phyloP scores from a whole-genome alignment of 2,329 filamentous ascomycete genomes.

The Alternaria alternata region DNA sequence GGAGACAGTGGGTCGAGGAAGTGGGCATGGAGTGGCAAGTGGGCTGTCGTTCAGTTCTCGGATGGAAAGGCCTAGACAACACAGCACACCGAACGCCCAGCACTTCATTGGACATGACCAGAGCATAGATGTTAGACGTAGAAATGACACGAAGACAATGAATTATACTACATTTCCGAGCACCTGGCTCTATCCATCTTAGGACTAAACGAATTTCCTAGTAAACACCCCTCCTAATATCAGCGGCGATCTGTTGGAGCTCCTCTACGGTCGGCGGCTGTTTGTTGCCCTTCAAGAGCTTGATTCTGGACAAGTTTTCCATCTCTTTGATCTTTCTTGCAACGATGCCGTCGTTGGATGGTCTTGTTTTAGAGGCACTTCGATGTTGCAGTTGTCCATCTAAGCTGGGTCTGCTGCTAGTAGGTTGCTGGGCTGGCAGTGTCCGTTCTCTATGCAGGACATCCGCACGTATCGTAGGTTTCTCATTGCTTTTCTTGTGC shows the following conservation, averaged over 20 bases:
- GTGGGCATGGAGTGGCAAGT: constrained; percentile 97
- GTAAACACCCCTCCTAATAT: constrained; percentile 30
- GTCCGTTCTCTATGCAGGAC: not conserved
- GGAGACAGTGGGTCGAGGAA: constrained; percentile 74
- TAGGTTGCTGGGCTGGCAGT: not conserved
- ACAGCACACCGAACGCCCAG: not conserved
- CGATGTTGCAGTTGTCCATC: not conserved
- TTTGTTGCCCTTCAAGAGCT: constrained; percentile 3
- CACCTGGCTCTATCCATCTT: not conserved
- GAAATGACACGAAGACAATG: not conserved
- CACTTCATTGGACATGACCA: not conserved
- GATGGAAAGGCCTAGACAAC: constrained; percentile 64
- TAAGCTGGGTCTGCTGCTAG: not conserved
- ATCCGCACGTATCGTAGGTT: not conserved
- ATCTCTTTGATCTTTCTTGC: constrained; percentile 9
- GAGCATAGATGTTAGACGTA: not conserved
- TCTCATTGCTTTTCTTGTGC: not conserved
- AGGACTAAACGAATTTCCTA: not conserved
- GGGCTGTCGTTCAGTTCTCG: constrained; percentile 90
- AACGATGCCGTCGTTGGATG: not conserved
- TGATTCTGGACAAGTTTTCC: constrained; percentile 7
- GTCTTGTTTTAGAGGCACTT: not conserved
- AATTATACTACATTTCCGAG: not conserved
- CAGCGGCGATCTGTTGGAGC: constrained; percentile 32
- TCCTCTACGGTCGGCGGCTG: constrained; percentile 32